Conservation (phyloP, 805 yeast species). For the Pichia pseudocactophila region DNA sequence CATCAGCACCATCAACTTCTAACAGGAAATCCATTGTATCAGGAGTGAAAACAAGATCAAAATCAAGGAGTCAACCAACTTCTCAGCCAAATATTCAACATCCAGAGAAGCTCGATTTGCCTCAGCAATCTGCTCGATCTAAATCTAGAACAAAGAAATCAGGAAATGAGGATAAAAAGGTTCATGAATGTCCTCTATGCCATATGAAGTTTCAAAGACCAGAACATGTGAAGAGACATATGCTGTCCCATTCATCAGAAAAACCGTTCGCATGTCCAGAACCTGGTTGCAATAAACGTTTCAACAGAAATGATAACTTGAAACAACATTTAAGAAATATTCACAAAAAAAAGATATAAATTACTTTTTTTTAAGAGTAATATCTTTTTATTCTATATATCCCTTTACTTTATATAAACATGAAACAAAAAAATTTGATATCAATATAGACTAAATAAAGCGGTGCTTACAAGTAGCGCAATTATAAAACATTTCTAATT, state of each 20-base stretch:
- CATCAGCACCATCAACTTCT: slow-evolving; percentile 4
- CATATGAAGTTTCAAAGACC: slow-evolving; percentile 57
- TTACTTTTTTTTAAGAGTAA: background rate
- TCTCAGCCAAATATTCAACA: slow-evolving; percentile 14
- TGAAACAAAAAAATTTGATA: too few species aligned
- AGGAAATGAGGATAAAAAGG: slow-evolving; percentile 39
- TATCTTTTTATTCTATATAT: background rate
- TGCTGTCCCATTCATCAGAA: slow-evolving; percentile 49
- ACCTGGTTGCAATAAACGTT: slow-evolving; percentile 43
- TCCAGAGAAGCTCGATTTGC: slow-evolving; percentile 25
- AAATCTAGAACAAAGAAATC: slow-evolving; percentile 25
- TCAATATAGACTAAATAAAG: too few species aligned
- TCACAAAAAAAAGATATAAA: slow-evolving; percentile 27
- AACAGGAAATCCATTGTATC: slow-evolving; percentile 1
- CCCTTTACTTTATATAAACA: background rate
- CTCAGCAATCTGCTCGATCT: slow-evolving; percentile 27
- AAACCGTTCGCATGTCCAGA: slow-evolving; percentile 49
- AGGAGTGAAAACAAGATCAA: slow-evolving; percentile 5
- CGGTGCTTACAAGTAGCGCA: too few species aligned
- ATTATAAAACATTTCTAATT: slow-evolving; percentile 25
- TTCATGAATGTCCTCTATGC: slow-evolving; percentile 58
- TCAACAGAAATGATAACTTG: slow-evolving; percentile 51
- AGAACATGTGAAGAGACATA: slow-evolving; percentile 60
- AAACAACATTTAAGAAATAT: slow-evolving; percentile 57
- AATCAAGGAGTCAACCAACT: slow-evolving; percentile 6